Percentiles rank a stretch among this genome's conserved stretches.
phyloP scores from a whole-genome alignment of 352 stramenopile genomes.

The Pythium graminicola region DNA sequence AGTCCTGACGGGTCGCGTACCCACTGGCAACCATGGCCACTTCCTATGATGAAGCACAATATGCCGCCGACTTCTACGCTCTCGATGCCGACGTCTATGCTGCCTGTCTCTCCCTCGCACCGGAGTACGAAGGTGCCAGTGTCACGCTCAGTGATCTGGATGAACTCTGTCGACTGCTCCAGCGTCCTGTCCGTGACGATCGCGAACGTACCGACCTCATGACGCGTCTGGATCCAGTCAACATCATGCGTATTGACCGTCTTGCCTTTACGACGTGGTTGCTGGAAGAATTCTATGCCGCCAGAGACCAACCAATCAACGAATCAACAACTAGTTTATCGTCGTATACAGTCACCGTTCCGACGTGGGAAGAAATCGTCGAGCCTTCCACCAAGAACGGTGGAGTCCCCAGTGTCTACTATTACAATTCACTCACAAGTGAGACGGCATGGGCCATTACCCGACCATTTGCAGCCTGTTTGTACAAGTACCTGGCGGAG shows the following conservation, averaged over 20 bases:
- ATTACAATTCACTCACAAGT: conserved; percentile 44
- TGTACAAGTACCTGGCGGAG: conserved; percentile 27
- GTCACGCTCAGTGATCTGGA: conserved; percentile 39
- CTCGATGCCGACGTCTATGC: conserved; percentile 40
- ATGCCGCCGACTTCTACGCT: conserved; percentile 37
- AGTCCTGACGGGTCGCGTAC: neutral
- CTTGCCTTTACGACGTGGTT: conserved; percentile 53
- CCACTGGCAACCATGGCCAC: neutral
- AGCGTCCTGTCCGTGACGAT: conserved; percentile 34
- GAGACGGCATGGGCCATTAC: conserved; percentile 49
- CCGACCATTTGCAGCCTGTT: conserved; percentile 28
- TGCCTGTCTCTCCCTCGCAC: conserved; percentile 35
- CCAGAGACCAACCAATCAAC: neutral
- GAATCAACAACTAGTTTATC: too few relatives aligned
- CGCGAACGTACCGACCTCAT: conserved; percentile 41
- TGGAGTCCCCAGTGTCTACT: conserved; percentile 25
- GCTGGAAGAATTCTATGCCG: conserved; percentile 24
- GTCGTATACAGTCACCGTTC: neutral
- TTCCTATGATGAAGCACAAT: conserved; percentile 8
- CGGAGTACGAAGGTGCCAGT: conserved; percentile 25
- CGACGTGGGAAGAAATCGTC: conserved; percentile 37
- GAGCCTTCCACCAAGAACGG: conserved; percentile 14
- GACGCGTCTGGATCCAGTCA: conserved; percentile 49
- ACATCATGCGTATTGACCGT: conserved; percentile 48
- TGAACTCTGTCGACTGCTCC: conserved; percentile 39